Conservation (phyloP, 495 filamentous ascomycete species). For the Margaritispora aquatica region DNA sequence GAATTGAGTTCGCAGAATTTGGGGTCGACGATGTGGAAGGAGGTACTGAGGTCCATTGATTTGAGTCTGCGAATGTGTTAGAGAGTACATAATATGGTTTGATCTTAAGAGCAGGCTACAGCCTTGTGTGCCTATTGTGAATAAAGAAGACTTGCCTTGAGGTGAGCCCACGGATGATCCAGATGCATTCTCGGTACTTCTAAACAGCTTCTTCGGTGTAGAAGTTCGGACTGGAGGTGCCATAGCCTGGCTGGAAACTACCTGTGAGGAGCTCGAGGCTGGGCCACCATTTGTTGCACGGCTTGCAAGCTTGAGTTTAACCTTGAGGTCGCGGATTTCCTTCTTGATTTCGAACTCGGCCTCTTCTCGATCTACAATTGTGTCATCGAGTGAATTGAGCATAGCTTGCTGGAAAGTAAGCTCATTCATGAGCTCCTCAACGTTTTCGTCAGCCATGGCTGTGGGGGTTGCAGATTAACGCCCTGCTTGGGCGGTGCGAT, state of each 20-base stretch:
- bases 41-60: neutral
- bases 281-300: constrained; percentile 1
- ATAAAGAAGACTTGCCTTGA: constrained; percentile 11
- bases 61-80: constrained; percentile 13
- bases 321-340: constrained; percentile 19
- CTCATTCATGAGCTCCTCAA: constrained; percentile 30
- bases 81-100: neutral
- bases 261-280: constrained; percentile 2
- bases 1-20: constrained; percentile 8
- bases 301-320: constrained; percentile 8
- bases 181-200: neutral
- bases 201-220: neutral
- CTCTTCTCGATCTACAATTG: constrained; percentile 12
- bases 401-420: constrained; percentile 34
- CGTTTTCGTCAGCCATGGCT: neutral
- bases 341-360: constrained; percentile 11
- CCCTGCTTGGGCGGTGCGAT: constrained; percentile 1
- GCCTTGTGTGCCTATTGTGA: too few relatives aligned
- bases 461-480: neutral
- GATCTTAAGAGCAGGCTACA: constrained; percentile 3
- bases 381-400: constrained; percentile 33
- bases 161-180: neutral
- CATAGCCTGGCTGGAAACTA: neutral
- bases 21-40: constrained; percentile 19
- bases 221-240: neutral